Base-by-base conservation (phyloP, 352 stramenopile genomes). In the Bremia lactucae region DNA sequence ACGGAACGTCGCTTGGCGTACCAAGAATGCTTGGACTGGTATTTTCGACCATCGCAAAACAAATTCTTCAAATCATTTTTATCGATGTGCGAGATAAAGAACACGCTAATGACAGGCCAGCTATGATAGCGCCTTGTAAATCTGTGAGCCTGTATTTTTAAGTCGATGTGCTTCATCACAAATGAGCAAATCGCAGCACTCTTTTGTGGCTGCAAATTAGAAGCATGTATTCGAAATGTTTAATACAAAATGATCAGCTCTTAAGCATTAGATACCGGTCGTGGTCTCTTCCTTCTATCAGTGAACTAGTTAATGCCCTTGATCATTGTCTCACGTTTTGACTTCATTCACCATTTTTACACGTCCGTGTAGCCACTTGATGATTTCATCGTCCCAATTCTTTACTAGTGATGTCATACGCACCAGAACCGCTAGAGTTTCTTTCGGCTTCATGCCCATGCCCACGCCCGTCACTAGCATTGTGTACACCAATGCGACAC, bases 41-140 rank as follows among this genome's bases (percentile, higher is more conserved):
- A 38, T 91, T 90, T 39, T 90, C 76, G 6, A 90, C 94, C 95
- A 99, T 98, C 6, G 95, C 95, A 51, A 92, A 98, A 52, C 98
- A 99, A 52, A 98, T 95, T 40, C 97, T 82, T n/a, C 13, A 99
- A 62, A 68, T 98, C 95, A 53, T 99, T 99, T 49, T 99, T 89
- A 99, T 98, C 2, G 95, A 95, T 11, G 95, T 99, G 21, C 96
- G 95, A 0, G 94, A 98, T 4, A 55, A 24, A 99, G 55, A 4
- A 99, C 83, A 22, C 96, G 80, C 10, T 93, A 89, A 44, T 82
- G 74, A 33, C 90, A 96, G 2, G 82, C 65, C 10, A 98, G 44
- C 4, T 68, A 68, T 6, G 77, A 84, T n/a, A n/a, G n/a, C n/a
- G n/a, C n/a, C n/a, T n/a, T n/a, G n/a, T n/a, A n/a, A n/a, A n/a